Conservation (phyloP, 2,329 filamentous ascomycete species). For the Colletotrichum echinochloae region DNA sequence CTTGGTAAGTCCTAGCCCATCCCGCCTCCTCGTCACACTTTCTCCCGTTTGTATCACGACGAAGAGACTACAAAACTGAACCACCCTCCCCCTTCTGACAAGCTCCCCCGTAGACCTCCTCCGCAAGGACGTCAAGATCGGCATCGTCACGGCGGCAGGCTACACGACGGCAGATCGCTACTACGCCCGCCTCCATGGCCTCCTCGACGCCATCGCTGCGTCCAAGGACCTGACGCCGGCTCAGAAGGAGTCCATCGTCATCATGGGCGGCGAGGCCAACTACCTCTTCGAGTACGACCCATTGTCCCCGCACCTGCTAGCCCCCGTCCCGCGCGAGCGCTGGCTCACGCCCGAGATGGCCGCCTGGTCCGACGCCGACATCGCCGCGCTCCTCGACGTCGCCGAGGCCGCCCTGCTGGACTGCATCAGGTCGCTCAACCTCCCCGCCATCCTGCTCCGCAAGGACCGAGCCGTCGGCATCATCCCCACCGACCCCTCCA, state of each 20-base stretch:
- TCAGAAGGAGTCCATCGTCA: conserved; percentile 83
- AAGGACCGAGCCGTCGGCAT: conserved; percentile 91
- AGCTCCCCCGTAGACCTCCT: conserved; percentile 69
- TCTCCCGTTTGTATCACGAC: background rate
- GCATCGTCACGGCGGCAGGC: conserved; percentile 95
- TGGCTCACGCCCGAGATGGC: conserved; percentile 87
- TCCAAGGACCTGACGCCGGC: conserved; percentile 69
- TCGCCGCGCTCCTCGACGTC: conserved; percentile 84
- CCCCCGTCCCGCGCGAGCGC: conserved; percentile 71
- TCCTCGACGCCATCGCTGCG: conserved; percentile 80
- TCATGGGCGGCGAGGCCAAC: conserved; percentile 96
- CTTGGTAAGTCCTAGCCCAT: conserved; percentile 54
- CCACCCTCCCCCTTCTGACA: conserved; percentile 23
- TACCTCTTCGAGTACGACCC: conserved; percentile 88
- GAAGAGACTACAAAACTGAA: background rate
- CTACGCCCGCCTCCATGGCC: conserved; percentile 85
- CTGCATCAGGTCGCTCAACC: conserved; percentile 81
- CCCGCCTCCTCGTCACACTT: background rate
- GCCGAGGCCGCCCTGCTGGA: conserved; percentile 87
- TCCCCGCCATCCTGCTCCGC: conserved; percentile 83
- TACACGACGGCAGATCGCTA: conserved; percentile 91
- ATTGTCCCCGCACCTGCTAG: conserved; percentile 73
- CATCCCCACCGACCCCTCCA: conserved; percentile 71
- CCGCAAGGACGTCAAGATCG: conserved; percentile 82
- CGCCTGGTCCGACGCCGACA: conserved; percentile 80